Percentiles rank a stretch among this genome's conserved stretches.
Conservation (phyloP, 495 filamentous ascomycete genomes). For the Echria macrotheca region DNA sequence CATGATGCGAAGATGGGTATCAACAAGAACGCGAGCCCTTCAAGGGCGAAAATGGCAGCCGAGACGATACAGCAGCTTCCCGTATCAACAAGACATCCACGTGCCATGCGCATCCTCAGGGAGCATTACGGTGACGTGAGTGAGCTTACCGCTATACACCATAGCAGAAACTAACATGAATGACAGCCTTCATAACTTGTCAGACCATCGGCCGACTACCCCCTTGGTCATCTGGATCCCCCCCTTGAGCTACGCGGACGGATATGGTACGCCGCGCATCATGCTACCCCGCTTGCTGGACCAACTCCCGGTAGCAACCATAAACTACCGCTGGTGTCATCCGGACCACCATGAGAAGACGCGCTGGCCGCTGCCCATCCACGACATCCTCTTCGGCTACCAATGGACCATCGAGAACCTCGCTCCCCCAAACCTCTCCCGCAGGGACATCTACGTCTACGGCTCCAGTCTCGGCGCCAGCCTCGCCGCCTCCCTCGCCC, state of each 20-base stretch:
- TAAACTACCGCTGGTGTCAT: slow-evolving; percentile 38
- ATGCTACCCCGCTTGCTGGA: slow-evolving; percentile 29
- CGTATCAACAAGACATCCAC: slow-evolving; percentile 6
- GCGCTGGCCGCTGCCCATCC: slow-evolving; percentile 44
- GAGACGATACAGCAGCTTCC: not conserved
- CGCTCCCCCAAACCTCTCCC: slow-evolving; percentile 12
- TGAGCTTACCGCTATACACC: not conserved
- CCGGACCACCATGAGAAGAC: not conserved
- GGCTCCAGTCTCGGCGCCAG: slow-evolving; percentile 47
- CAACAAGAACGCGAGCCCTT: not conserved
- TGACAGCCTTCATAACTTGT: slow-evolving; percentile 11
- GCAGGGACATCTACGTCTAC: slow-evolving; percentile 40
- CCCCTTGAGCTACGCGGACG: slow-evolving; percentile 19
- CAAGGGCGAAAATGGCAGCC: too few species aligned
- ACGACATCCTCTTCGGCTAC: slow-evolving; percentile 44
- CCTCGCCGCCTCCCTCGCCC: slow-evolving; percentile 41
- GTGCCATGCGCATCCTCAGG: slow-evolving; percentile 22
- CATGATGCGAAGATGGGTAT: not conserved
- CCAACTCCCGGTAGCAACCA: slow-evolving; percentile 30
- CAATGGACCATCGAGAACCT: slow-evolving; percentile 38
- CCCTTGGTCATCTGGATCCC: slow-evolving; percentile 35
- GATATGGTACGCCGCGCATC: not conserved
- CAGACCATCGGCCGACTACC: not conserved
- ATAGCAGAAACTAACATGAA: not conserved
- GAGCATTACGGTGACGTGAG: slow-evolving; percentile 23